A percentile compares a stretch with the other conserved stretches of the same genome.
Conservation (phyloP, 2,329 filamentous ascomycete species). For the Myriosclerotinia scirpicola region DNA sequence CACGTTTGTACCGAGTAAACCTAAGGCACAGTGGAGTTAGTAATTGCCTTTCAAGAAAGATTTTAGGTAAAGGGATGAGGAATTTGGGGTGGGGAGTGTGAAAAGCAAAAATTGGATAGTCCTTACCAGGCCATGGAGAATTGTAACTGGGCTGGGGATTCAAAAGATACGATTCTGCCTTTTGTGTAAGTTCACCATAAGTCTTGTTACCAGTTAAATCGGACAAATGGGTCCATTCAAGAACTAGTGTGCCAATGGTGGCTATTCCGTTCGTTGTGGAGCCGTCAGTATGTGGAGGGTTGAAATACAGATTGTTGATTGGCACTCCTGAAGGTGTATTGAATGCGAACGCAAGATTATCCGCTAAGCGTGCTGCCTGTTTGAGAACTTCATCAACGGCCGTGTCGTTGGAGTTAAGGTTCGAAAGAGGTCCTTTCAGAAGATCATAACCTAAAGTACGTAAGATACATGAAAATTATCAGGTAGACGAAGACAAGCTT, state of each 20-base stretch:
- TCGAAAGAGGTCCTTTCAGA: constrained; percentile 62
- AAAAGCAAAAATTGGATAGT: background rate
- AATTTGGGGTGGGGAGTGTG: background rate
- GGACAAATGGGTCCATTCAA: constrained; percentile 81
- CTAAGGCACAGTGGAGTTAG: background rate
- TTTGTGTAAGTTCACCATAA: constrained; percentile 67
- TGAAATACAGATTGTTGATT: constrained; percentile 64
- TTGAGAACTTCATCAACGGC: constrained; percentile 58
- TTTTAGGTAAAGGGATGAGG: background rate
- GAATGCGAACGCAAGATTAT: constrained; percentile 75
- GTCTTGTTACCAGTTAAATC: constrained; percentile 68
- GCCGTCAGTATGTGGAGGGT: constrained; percentile 51
- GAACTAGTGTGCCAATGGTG: constrained; percentile 72
- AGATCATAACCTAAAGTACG: constrained; percentile 61
- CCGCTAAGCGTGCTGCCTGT: constrained; percentile 68
- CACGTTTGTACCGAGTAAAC: constrained; percentile 69
- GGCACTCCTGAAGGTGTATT: constrained; percentile 74
- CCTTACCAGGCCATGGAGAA: constrained; percentile 66
- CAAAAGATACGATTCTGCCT: constrained; percentile 68
- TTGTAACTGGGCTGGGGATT: constrained; percentile 59
- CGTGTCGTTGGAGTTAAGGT: constrained; percentile 48
- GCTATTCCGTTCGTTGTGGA: constrained; percentile 68
- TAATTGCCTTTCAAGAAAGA: background rate
- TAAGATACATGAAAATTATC: constrained; percentile 14
- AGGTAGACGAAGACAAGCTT: constrained; percentile 41